phyloP scores from a whole-genome alignment of 163 green algal species.

The Smithsoniella earleae region DNA sequence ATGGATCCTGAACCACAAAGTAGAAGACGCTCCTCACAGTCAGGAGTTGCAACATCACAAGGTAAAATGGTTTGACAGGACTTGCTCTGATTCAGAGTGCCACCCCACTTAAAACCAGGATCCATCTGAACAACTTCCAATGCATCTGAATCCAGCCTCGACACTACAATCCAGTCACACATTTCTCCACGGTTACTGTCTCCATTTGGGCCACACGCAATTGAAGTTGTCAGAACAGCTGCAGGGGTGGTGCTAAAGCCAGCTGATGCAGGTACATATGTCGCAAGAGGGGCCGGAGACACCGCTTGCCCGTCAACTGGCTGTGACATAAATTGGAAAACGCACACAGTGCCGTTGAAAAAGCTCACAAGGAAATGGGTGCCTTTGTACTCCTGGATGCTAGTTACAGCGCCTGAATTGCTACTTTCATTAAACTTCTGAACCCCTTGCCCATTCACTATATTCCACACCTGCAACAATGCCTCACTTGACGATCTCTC shows the following conservation, averaged over 20 bases:
- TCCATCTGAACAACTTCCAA: constrained; percentile 21
- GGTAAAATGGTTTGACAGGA: not conserved
- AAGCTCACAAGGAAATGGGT: constrained; percentile 30
- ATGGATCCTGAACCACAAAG: not conserved
- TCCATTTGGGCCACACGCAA: not conserved
- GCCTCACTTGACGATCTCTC: not conserved
- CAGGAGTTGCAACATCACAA: not conserved
- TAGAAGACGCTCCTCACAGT: constrained; percentile 9
- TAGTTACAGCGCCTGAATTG: not conserved
- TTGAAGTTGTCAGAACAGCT: not conserved
- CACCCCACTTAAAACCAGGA: constrained; percentile 7
- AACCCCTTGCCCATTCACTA: not conserved
- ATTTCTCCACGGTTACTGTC: not conserved
- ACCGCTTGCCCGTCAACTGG: constrained; percentile 2
- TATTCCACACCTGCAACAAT: constrained; percentile 20
- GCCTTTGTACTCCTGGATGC: constrained; percentile 24
- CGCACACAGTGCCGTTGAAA: not conserved
- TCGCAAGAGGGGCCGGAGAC: not conserved
- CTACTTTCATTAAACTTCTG: not conserved
- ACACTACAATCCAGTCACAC: constrained; percentile 18
- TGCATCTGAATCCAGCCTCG: not conserved
- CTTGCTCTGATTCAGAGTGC: constrained; percentile 1
- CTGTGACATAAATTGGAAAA: constrained; percentile 21
- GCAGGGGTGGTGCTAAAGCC: not conserved
- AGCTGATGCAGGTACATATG: not conserved